Base-by-base conservation (phyloP, 1,284 basidiomycete species). In the Trichosporon sp. region DNA sequence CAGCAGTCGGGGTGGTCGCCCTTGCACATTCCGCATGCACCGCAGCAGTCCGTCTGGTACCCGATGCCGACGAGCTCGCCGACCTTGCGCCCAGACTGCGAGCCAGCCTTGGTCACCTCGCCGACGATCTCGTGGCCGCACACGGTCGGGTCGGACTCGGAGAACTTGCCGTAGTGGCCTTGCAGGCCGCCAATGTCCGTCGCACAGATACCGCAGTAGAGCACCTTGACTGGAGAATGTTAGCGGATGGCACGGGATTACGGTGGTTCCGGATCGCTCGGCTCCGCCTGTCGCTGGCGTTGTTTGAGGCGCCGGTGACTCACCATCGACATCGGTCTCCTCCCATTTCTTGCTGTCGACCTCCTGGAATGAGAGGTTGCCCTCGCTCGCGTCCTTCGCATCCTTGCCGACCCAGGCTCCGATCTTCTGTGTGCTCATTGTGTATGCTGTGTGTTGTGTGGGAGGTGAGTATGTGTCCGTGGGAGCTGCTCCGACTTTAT, bases 11-110 rank as follows among this genome's bases (percentile, higher is more conserved):
- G 65, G 5, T 76, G 77, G 7, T 61, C 40, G 21, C 77, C 75
- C 63, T 82, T 77, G 80, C 87, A 87, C 14, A 81, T 79, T 5
- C 73, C 69, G 76, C 86, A 87, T 68, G 80, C 73, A 64, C 77
- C 70, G 76, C 85, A 86, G 16, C 75, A 78, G 74, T 85, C 85
- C 69, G 81, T 83, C 76, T 87, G 86, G 1, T 86, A 86, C 32
- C 86, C 87, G 31, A 87, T 82, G 67, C 86, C 86, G 65, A 84
- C 86, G 3, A 84, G 75, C 74, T 87, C 85, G 64, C 86, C 86
- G 32, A 78, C 77, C 68, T 80, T 78, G 73, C 77, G 48, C 2
- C 68, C 66, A 65, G 73, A 63, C 46, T 70, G 66, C 10, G 73
- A 68, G 4, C 80, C 80, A 14, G 74, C 77, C 14, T 68, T 65